Percentiles rank a stretch among this genome's conserved stretches.
Evolutionary conservation across 495 filamentous ascomycete genomes (phyloP).

Genomic region (Tuber brumale): DNA sequence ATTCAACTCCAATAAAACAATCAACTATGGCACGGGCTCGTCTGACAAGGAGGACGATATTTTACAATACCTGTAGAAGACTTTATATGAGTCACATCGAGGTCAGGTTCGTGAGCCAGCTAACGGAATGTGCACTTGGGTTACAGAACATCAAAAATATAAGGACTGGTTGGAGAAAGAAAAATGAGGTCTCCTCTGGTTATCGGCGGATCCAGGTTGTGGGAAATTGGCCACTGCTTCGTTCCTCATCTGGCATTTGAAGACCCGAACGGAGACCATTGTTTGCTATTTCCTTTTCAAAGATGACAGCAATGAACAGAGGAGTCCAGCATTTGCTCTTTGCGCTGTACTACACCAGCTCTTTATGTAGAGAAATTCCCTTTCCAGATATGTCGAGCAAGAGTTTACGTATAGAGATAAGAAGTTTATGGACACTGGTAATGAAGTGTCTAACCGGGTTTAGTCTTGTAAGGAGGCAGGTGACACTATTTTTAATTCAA

Average conservation of each 20-base stretch:
- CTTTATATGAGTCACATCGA: constrained; percentile 42
- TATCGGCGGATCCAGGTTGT: constrained; percentile 21
- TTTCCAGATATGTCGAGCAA: constrained; percentile 36
- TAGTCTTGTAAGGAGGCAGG: too few relatives aligned
- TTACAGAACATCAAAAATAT: constrained; percentile 34
- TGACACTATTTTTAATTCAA: too few relatives aligned
- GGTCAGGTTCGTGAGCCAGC: constrained; percentile 36
- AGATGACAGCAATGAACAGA: constrained; percentile 25
- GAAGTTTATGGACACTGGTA: constrained; percentile 22
- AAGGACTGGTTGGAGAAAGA: too few relatives aligned
- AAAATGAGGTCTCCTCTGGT: too few relatives aligned
- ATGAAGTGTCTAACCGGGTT: too few relatives aligned
- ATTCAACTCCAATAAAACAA: too few relatives aligned
- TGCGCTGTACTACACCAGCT: constrained; percentile 45
- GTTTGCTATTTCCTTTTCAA: constrained; percentile 34
- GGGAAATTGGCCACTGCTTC: constrained; percentile 42
- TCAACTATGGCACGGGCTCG: too few relatives aligned
- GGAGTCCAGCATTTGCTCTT: constrained; percentile 35
- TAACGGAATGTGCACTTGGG: too few relatives aligned
- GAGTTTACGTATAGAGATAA: constrained; percentile 28
- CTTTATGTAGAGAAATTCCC: constrained; percentile 29
- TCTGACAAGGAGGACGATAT: not conserved
- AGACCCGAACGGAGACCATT: constrained; percentile 29
- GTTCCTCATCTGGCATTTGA: constrained; percentile 41
- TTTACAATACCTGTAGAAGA: not conserved